Conservation (phyloP, 1,139 yeast genomes). For the Candida freyschussii region DNA sequence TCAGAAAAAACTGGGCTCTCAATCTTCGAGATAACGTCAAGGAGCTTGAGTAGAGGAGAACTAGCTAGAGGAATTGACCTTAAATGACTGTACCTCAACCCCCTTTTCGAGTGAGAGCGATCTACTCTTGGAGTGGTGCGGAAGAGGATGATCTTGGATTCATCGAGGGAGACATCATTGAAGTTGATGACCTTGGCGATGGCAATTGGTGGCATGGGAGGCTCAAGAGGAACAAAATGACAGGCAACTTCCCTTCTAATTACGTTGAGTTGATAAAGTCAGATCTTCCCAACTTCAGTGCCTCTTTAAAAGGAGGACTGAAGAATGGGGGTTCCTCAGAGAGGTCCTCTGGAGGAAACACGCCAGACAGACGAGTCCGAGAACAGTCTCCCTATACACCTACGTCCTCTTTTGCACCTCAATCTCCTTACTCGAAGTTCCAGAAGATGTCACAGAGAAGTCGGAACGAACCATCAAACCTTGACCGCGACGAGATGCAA, state of each 20-base stretch:
- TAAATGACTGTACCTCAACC: conserved; percentile 28
- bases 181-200: conserved; percentile 73
- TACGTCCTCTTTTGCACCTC: conserved; percentile 8
- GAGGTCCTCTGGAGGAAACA: conserved; percentile 3
- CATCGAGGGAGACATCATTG: conserved; percentile 87
- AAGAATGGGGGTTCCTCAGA: conserved; percentile 2
- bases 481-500: conserved; percentile 18
- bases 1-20: too few species aligned
- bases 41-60: too few species aligned
- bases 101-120: conserved; percentile 74
- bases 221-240: conserved; percentile 71
- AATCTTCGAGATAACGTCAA: too few species aligned
- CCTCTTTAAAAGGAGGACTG: conserved; percentile 3
- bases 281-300: conserved; percentile 10
- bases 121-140: conserved; percentile 89
- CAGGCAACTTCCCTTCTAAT: conserved; percentile 84
- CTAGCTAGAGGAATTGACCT: too few species aligned
- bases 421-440: conserved; percentile 11
- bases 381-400: conserved; percentile 1
- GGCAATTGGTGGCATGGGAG: conserved; percentile 93
- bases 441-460: conserved; percentile 3
- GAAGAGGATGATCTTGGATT: conserved; percentile 87
- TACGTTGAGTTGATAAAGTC: conserved; percentile 62
- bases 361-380: conserved; percentile 3
- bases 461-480: not conserved